phyloP scores from a whole-genome alignment of 257 asterid species.

The Vinca minor region DNA sequence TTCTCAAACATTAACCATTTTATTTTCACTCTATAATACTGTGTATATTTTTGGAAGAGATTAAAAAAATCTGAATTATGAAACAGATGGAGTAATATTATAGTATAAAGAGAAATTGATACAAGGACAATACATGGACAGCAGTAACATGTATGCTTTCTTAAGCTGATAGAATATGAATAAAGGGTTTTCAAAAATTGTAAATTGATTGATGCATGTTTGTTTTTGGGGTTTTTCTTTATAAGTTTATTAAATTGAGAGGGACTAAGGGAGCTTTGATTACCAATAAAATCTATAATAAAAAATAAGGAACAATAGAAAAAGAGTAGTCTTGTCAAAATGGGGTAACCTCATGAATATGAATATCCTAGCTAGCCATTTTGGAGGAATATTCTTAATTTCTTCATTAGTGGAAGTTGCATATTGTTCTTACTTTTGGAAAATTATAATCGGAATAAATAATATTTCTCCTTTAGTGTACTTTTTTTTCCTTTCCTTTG shows the following conservation, averaged over 20 bases:
- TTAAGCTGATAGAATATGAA: not conserved
- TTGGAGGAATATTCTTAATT: slow-evolving; percentile 24
- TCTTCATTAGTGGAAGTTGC: no score
- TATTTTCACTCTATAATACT: no score
- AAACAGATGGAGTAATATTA: no score
- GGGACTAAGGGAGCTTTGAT: not conserved
- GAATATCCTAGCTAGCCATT: slow-evolving; percentile 23
- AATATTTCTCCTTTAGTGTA: not conserved
- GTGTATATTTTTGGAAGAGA: no score
- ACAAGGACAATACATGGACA: no score
- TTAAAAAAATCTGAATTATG: no score
- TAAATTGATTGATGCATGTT: slow-evolving; percentile 2
- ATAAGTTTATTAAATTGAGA: not conserved
- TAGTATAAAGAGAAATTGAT: no score
- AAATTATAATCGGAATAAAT: slow-evolving; percentile 5
- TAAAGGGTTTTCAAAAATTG: not conserved
- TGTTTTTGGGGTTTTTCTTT: not conserved
- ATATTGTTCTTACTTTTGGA: no score
- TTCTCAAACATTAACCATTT: no score
- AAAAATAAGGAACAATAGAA: not conserved
- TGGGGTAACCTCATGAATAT: not conserved
- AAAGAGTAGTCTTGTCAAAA: not conserved
- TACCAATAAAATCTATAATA: not conserved
- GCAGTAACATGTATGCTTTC: no score
- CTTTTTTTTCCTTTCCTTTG: not conserved